Conservation (phyloP, 2,329 filamentous ascomycete genomes). For the Exophiala mesophila region DNA sequence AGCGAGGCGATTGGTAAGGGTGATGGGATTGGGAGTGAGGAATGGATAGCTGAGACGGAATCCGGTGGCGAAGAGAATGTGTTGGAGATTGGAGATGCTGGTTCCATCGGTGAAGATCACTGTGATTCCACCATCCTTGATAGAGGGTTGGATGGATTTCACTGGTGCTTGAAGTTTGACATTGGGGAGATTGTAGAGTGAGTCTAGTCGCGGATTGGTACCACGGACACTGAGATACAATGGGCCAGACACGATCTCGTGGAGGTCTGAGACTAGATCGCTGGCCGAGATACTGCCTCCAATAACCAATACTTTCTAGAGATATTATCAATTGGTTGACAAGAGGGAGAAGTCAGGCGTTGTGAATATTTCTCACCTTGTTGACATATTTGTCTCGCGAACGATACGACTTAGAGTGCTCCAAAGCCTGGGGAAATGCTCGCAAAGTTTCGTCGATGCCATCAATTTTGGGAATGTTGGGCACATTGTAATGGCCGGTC, state of each 20-base stretch:
- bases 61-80: slow-evolving; percentile 61
- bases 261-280: slow-evolving; percentile 51
- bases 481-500: slow-evolving; percentile 50
- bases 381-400: slow-evolving; percentile 44
- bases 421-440: slow-evolving; percentile 40
- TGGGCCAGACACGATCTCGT: slow-evolving; percentile 39
- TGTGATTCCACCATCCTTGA: slow-evolving; percentile 39
- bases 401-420: slow-evolving; percentile 50
- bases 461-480: slow-evolving; percentile 45
- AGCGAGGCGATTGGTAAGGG: slow-evolving; percentile 28
- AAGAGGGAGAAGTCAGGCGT: no score
- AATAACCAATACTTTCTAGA: slow-evolving; percentile 49
- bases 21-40: slow-evolving; percentile 54
- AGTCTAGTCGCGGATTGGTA: slow-evolving; percentile 49
- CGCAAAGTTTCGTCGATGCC: slow-evolving; percentile 44
- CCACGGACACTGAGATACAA: slow-evolving; percentile 57
- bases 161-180: slow-evolving; percentile 25
- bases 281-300: slow-evolving; percentile 52
- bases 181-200: slow-evolving; percentile 48
- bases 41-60: slow-evolving; percentile 65
- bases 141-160: slow-evolving; percentile 32
- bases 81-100: slow-evolving; percentile 53
- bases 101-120: slow-evolving; percentile 51
- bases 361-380: slow-evolving; percentile 33
- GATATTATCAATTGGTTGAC: no score